These are phyloP conservation scores for Naegleria gruberi DNA, from an alignment of 208 protist genomes.

Conservation along the genomic window DNA sequence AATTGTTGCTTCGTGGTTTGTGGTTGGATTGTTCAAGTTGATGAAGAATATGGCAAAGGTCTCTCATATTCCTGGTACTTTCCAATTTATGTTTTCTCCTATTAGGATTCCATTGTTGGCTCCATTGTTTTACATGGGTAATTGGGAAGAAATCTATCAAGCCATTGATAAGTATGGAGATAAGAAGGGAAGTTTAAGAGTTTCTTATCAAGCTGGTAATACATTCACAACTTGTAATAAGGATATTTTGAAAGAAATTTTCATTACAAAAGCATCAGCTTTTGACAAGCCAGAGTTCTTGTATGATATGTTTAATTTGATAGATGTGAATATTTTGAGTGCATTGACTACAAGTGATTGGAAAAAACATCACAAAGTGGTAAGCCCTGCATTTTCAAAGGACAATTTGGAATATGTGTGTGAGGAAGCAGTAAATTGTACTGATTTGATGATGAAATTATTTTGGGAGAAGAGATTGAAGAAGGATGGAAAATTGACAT, in stretches of 20 bases:
- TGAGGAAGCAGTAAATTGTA: background rate
- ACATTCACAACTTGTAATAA: background rate
- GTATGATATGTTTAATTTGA: background rate
- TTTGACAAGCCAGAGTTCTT: background rate
- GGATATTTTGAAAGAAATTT: background rate
- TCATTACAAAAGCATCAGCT: background rate
- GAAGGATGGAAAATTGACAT: background rate
- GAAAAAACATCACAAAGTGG: slow-evolving; percentile 5
- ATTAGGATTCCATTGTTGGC: background rate
- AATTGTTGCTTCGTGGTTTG: too few species aligned
- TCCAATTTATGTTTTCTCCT: background rate
- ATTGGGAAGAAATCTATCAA: background rate
- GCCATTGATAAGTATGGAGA: background rate
- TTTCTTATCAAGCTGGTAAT: background rate
- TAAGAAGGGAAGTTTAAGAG: background rate
- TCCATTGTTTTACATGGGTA: background rate
- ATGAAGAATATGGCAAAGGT: too few species aligned
- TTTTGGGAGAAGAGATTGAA: background rate
- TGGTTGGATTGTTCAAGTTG: too few species aligned
- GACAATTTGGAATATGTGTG: background rate
- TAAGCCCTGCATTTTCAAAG: background rate
- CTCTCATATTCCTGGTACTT: too few species aligned
- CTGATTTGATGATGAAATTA: background rate
- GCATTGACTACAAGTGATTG: background rate
- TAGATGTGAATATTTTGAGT: background rate